Conservation (phyloP, 2,329 filamentous ascomycete genomes). For the Reticulascus tulasneorum region DNA sequence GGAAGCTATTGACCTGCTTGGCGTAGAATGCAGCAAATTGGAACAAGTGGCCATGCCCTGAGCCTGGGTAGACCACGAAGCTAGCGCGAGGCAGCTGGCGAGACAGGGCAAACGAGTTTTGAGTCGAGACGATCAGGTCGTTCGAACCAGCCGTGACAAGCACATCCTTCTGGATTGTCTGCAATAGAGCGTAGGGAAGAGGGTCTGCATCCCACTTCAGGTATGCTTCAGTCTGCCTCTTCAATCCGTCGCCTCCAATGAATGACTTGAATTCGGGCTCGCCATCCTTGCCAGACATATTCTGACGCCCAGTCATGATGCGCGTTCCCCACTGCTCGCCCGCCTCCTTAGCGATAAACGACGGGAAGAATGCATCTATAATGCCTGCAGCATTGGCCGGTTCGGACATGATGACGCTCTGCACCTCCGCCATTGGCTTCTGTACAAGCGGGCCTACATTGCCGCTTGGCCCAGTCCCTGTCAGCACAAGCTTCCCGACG, state of each 20-base stretch:
- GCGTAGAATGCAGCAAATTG: slow-evolving; percentile 7
- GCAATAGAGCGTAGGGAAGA: too few relatives aligned
- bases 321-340: not conserved
- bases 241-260: too few relatives aligned
- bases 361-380: slow-evolving; percentile 4
- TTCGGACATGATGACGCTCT: slow-evolving; percentile 1
- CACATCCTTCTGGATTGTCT: too few relatives aligned
- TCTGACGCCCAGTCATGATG: not conserved
- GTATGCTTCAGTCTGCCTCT: too few relatives aligned
- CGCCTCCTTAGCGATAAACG: slow-evolving; percentile 1
- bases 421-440: too few relatives aligned
- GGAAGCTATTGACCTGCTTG: slow-evolving; percentile 2
- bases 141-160: slow-evolving; percentile 7
- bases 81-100: slow-evolving; percentile 4
- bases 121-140: slow-evolving; percentile 3
- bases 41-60: slow-evolving; percentile 7
- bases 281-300: not conserved
- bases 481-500: slow-evolving; percentile 3
- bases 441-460: too few relatives aligned
- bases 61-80: slow-evolving; percentile 5
- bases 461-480: too few relatives aligned
- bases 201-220: too few relatives aligned
- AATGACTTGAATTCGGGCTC: too few relatives aligned
- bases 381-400: not conserved
- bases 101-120: slow-evolving; percentile 3